Base-by-base conservation (phyloP, 2,329 filamentous ascomycete genomes). In the Chrysosporium keratinophilum region DNA sequence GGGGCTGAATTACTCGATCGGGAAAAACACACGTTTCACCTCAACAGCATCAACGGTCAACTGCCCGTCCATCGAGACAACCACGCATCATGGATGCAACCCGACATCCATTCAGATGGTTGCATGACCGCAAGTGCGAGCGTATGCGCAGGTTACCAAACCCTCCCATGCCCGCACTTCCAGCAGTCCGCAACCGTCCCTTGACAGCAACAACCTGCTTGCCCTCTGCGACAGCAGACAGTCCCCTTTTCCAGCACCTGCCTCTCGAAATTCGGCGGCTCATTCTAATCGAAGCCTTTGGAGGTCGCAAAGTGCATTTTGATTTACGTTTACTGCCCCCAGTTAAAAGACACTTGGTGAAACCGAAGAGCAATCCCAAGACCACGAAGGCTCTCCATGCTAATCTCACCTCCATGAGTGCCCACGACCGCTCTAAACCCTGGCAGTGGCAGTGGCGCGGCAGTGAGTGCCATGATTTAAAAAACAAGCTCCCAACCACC, bases 201-300 rank as follows among this genome's bases (percentile, higher is more conserved):
- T 15, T 56, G 15, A 54, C 50, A 41, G 46, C 51, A 44, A 50
- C 19, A 5, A 37, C 52, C 28, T 33, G 28, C 35, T 53, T 15
- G 5, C 41, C 50, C 15, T 42, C 37, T 12, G 56, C 51, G 3
- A 48, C 41, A 2, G 34, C 51, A 49, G 46, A 50, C 9, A 52
- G 47, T 39, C 3, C 4, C 19, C 48, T 59, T 33, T 62, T 61
- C 44, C 28, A 55, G 6, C 47, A 34, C 3, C 45, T 66, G 7
- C 64, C 64, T 5, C 40, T 58, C 12, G 64, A 67, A 47, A 54
- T 68, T 33, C 61, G 64, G 5, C 57, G 57, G 15, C 59, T 60
- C 31, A 63, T 64, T 42, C 33, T 57, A 3, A 49, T 53, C 10
- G 17, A 54, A 5, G 50, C 48, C 2, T 55, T 58, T 37, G 51